phyloP scores from a whole-genome alignment of 106 monocot genomes.

The Dioscorea dumetorum region DNA sequence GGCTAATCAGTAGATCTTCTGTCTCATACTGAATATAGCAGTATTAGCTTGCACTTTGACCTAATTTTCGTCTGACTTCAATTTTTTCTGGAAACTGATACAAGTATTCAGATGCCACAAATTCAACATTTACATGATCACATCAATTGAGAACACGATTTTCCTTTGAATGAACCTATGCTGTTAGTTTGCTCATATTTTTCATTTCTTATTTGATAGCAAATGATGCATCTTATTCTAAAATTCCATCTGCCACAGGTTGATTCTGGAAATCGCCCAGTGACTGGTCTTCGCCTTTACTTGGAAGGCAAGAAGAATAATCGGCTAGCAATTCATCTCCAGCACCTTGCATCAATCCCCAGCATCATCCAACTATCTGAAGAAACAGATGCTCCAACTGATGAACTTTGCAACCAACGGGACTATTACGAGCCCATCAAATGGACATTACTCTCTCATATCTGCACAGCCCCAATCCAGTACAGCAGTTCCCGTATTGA shows the following conservation, averaged over 20 bases:
- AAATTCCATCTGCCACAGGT: slow-evolving; percentile 23
- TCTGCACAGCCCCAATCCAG: slow-evolving; percentile 60
- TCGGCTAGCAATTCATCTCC: slow-evolving; percentile 62
- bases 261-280: slow-evolving; percentile 49
- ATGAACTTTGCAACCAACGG: slow-evolving; percentile 5
- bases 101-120: neutral
- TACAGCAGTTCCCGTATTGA: slow-evolving; percentile 34
- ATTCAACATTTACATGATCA: neutral
- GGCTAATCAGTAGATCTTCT: no score
- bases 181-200: neutral
- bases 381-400: slow-evolving; percentile 9
- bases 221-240: neutral
- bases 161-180: neutral
- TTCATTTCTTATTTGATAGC: neutral
- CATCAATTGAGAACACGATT: neutral
- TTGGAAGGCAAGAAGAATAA: slow-evolving; percentile 63
- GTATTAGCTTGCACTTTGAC: no score
- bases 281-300: slow-evolving; percentile 67
- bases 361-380: slow-evolving; percentile 31
- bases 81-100: no score
- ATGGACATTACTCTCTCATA: slow-evolving; percentile 54
- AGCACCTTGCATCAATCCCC: slow-evolving; percentile 56
- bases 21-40: no score
- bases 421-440: slow-evolving; percentile 55
- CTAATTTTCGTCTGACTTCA: no score